Evolutionary conservation across 768 basidiomycete species (phyloP).

Genomic region (Termitomyces sp.): DNA sequence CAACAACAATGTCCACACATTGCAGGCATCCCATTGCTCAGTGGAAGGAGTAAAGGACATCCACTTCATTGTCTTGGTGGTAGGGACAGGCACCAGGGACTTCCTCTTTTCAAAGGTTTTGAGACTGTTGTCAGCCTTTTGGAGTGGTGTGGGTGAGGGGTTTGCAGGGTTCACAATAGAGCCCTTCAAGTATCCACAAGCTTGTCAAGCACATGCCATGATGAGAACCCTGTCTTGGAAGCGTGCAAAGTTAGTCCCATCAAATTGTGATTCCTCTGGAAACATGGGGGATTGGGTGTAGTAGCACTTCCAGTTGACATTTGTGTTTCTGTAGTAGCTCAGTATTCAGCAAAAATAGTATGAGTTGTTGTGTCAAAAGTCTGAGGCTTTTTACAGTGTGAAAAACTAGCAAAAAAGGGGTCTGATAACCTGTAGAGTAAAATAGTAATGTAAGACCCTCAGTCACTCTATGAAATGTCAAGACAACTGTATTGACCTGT

Average conservation of each 20-base stretch:
- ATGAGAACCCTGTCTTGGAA: neutral
- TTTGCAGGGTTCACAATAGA: neutral
- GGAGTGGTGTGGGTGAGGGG: too few relatives aligned
- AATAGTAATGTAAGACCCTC: neutral
- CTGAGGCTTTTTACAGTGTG: too few relatives aligned
- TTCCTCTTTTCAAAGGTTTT: neutral
- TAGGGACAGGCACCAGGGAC: too few relatives aligned
- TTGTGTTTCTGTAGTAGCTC: neutral
- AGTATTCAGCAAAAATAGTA: neutral
- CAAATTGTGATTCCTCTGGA: neutral
- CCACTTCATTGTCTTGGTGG: neutral
- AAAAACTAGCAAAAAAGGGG: too few relatives aligned
- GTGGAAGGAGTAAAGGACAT: neutral
- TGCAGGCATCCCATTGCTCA: neutral
- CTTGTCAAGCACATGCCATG: neutral
- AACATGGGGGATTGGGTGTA: neutral
- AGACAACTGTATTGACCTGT: too few relatives aligned
- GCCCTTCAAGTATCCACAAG: neutral
- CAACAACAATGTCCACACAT: neutral
- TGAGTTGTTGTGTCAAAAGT: too few relatives aligned
- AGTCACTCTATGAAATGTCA: neutral
- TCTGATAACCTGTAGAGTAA: neutral
- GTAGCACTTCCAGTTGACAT: neutral
- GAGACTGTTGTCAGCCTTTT: too few relatives aligned
- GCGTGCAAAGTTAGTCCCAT: too few relatives aligned